Evolutionary conservation across 371 early-diverging fungal genomes (phyloP).

Genomic region (Syncephalis plumigaleata): DNA sequence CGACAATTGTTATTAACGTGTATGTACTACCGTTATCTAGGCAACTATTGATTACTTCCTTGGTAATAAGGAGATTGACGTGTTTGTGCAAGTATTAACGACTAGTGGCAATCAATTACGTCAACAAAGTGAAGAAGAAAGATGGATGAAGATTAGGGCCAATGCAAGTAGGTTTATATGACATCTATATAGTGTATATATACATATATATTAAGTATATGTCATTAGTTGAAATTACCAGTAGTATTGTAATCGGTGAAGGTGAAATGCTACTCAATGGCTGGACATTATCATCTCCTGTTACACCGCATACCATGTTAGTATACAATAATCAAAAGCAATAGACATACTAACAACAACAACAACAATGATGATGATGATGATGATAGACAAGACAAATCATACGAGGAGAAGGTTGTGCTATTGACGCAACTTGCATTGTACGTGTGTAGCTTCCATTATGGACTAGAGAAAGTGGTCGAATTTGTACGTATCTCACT

Average conservation of each 20-base stretch:
- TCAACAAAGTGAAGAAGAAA: slow-evolving; percentile 23
- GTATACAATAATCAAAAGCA: slow-evolving; percentile 11
- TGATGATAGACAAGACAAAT: slow-evolving; percentile 6
- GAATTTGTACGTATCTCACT: slow-evolving; percentile 43
- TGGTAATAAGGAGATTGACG: slow-evolving; percentile 12
- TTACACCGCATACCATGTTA: slow-evolving; percentile 6
- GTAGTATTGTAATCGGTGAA: slow-evolving; percentile 37
- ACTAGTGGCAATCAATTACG: slow-evolving; percentile 18
- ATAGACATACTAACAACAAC: no score
- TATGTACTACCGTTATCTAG: background rate
- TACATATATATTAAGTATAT: no score
- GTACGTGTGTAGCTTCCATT: slow-evolving; percentile 55
- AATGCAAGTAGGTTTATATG: background rate
- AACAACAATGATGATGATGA: no score
- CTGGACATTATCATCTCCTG: slow-evolving; percentile 41
- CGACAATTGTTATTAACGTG: background rate
- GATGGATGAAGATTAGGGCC: slow-evolving; percentile 24
- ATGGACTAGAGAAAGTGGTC: slow-evolving; percentile 47
- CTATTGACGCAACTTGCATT: slow-evolving; percentile 43
- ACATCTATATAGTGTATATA: no score
- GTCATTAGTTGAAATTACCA: slow-evolving; percentile 30
- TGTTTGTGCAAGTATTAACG: slow-evolving; percentile 17
- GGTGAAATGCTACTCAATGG: slow-evolving; percentile 30
- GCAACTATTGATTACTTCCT: slow-evolving; percentile 17
- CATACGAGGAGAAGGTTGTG: slow-evolving; percentile 51